Evolutionary conservation across 306 rosid genomes (phyloP).

Genomic region (Quercus aquifolioides): DNA sequence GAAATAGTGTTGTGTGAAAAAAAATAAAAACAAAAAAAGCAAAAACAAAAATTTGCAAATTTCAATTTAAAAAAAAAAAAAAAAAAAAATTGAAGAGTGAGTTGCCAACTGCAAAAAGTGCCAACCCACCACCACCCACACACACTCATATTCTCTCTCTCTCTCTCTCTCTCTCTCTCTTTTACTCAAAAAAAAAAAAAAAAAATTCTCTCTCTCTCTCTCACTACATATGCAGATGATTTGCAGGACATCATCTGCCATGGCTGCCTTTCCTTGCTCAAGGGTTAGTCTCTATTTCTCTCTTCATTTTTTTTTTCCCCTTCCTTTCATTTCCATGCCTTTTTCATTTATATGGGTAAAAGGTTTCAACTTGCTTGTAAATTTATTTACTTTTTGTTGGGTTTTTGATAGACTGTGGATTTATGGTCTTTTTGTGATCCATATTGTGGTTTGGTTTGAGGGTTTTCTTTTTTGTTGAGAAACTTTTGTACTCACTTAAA

Average conservation of each 20-base stretch:
- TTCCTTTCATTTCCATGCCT: background rate
- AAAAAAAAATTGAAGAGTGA: no score
- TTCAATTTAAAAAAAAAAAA: no score
- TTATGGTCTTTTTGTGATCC: background rate
- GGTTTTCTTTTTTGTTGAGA: background rate
- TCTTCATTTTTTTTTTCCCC: background rate
- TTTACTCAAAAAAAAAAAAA: no score
- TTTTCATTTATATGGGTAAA: background rate
- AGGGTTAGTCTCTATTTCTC: slow-evolving; percentile 39
- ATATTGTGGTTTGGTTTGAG: background rate
- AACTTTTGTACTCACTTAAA: background rate
- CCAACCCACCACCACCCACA: slow-evolving; percentile 31
- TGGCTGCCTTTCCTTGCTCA: slow-evolving; percentile 59
- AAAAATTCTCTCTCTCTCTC: background rate
- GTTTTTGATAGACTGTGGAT: background rate
- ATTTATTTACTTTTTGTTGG: background rate
- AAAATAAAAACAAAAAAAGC: no score
- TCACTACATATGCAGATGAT: slow-evolving; percentile 47
- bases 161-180: background rate
- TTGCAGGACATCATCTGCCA: slow-evolving; percentile 57
- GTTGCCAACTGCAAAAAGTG: slow-evolving; percentile 35
- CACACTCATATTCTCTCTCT: slow-evolving; percentile 11
- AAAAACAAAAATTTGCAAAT: no score
- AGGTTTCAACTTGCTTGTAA: background rate
- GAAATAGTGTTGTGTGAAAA: no score